Evolutionary conservation across 2,329 filamentous ascomycete genomes (phyloP).

Genomic region (Sclerotinia glacialis): DNA sequence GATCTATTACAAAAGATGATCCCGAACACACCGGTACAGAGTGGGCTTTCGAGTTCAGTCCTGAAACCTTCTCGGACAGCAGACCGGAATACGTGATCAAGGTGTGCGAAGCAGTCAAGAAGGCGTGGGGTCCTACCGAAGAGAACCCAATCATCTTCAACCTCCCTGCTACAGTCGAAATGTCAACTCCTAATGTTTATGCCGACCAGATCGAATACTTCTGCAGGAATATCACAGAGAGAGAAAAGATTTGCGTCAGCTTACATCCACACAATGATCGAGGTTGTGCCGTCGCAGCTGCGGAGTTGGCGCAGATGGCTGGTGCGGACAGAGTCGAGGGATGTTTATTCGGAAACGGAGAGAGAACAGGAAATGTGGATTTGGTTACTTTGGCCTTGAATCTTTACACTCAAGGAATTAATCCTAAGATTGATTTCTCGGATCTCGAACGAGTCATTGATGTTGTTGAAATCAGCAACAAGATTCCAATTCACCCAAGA

Average conservation of each 20-base stretch:
- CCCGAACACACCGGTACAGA: slow-evolving; percentile 55
- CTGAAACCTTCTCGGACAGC: slow-evolving; percentile 89
- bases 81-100: slow-evolving; percentile 76
- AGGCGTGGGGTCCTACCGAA: slow-evolving; percentile 79
- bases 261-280: slow-evolving; percentile 95
- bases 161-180: slow-evolving; percentile 91
- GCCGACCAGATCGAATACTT: slow-evolving; percentile 97
- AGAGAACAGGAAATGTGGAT: slow-evolving; percentile 93
- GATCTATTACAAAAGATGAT: slow-evolving; percentile 84
- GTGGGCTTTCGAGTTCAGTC: slow-evolving; percentile 81
- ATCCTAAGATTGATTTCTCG: slow-evolving; percentile 85
- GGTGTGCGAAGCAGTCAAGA: slow-evolving; percentile 91
- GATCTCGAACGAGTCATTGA: slow-evolving; percentile 84
- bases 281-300: slow-evolving; percentile 83
- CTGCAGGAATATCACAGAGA: slow-evolving; percentile 76
- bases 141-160: slow-evolving; percentile 93
- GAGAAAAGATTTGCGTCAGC: slow-evolving; percentile 84
- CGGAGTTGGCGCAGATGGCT: slow-evolving; percentile 93
- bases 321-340: slow-evolving; percentile 93
- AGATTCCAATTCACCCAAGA: slow-evolving; percentile 87
- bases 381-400: slow-evolving; percentile 90
- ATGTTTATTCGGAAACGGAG: slow-evolving; percentile 90
- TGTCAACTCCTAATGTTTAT: slow-evolving; percentile 92
- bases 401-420: slow-evolving; percentile 88
- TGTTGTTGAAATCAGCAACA: slow-evolving; percentile 86